Evolutionary conservation across 192 early-diverging fungal genomes (phyloP), one percentile per base, ranked within the genome.

Genomic region (Backusella parvicylindrica): DNA sequence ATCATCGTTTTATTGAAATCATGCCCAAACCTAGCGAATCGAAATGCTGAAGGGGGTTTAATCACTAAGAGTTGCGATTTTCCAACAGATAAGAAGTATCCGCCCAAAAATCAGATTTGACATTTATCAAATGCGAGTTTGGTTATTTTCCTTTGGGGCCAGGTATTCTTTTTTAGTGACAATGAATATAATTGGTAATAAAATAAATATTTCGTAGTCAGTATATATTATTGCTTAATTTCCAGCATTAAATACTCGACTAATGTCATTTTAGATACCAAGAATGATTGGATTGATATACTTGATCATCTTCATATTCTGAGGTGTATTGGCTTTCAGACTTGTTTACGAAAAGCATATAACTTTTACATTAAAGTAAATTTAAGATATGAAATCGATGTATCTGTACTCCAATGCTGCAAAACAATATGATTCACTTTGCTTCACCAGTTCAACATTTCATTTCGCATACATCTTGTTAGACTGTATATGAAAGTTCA

Each of bases 81-180:
- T 8, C 53, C 4, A 60, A 60, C 28, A n/a, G 21, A 23, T 6
- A 60, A 60, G 53, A 60, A 60, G 28, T 23, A 60, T 60, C 53
- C 28, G 18, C 53, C 53, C 53, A 60, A 60, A 60, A 60, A 60
- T 60, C 53, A 60, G 53, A 60, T 60, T 60, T 60, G 53, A 60
- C 21, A n/a, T 60, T 60, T 60, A 60, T 23, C 21, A 60, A 60
- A n/a, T 60, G 53, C 7, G 53, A 60, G 28, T 60, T 60, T 60
- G 21, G 53, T 60, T 60, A 60, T 26, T 21, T 60, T 23, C 53
- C 9, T 60, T 60, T 26, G 53, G 28, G 53, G 23, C 53, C 23
- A 60, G 53, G 21, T 23, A 60, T 3, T 60, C 53, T 60, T 60
- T 60, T n/a, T 60, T 18, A 23, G 53, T 23, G 28, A 60, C 28